phyloP scores from a whole-genome alignment of 306 rosid species.

The Oemleria cerasiformis region DNA sequence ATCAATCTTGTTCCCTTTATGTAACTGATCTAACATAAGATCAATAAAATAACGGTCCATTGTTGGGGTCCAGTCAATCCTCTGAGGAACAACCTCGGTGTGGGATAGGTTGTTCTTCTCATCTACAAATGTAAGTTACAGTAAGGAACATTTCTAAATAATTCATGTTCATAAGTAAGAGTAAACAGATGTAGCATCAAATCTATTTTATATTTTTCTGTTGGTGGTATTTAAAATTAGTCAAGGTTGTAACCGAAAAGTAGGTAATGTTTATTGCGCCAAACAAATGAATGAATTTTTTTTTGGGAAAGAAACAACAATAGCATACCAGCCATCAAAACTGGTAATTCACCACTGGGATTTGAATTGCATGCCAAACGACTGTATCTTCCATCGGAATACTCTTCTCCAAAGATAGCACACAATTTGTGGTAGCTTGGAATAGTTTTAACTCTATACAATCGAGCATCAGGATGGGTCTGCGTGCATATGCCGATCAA shows the following conservation, averaged over 20 bases:
- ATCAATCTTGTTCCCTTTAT: conserved; percentile 39
- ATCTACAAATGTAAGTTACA: conserved; percentile 25
- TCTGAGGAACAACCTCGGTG: conserved; percentile 24
- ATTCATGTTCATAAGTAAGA: neutral
- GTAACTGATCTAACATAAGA: conserved; percentile 53
- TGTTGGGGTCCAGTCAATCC: conserved; percentile 52
- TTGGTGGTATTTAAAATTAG: neutral
- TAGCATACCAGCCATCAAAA: conserved; percentile 39
- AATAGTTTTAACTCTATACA: conserved; percentile 71
- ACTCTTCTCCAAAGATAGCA: conserved; percentile 58
- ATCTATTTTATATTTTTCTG: no score
- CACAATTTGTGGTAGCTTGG: conserved; percentile 62
- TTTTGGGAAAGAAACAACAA: neutral
- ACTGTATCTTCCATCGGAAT: conserved; percentile 51
- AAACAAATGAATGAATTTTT: neutral
- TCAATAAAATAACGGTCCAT: conserved; percentile 50
- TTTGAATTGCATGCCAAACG: conserved; percentile 44
- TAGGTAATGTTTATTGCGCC: no score
- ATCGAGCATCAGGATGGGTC: conserved; percentile 71
- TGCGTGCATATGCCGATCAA: conserved; percentile 26
- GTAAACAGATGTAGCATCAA: neutral
- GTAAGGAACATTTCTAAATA: no score
- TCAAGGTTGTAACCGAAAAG: no score
- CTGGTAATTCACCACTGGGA: conserved; percentile 35
- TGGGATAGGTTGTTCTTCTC: conserved; percentile 22